Base-by-base conservation (phyloP, 371 early-diverging fungal species). In the Mucor plumbeus region DNA sequence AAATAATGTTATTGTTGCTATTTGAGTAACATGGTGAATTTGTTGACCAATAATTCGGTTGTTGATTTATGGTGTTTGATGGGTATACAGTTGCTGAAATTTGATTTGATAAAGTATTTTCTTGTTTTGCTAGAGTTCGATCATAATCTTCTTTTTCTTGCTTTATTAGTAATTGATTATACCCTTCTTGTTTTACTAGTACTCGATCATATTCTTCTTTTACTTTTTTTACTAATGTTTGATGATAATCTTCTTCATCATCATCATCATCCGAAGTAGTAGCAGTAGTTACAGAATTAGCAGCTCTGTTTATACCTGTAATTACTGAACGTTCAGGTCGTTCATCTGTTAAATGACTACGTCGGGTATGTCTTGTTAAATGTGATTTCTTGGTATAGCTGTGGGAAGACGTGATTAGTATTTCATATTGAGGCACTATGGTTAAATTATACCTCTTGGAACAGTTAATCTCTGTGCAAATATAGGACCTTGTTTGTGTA, bases 341-440 rank as follows among this genome's bases (percentile, higher is more conserved):
- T 38, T 36, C 53, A 1, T 31, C 26, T 26, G 3, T 53, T 7
- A 31, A 31, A 31, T 65, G 65, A 4, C 48, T 17, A 10, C 65
- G 58, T 10, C 53, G 66, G 8, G 34, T 31, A 14, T 66, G 66
- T 53, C 66, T 59, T 41, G 53, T 66, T 36, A 66, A 60, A 60
- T 66, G 66, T 0, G 66, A 50, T 35, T 66, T 66, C 38, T 63
- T 63, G 31, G 53, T 63, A n/a, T 63, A 63, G 36, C 63, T 63
- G 53, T 21, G 21, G 3, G 15, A 15, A 15, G 35, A 21, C 0
- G 56, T 0, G 8, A n/a, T n/a, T n/a, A 33, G 9, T 36, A 1
- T n/a, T 38, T 62, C 4, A 50, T 50, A 19, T 26, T 34, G 19
- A 7, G 17, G n/a, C 0, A 1, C 3, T 3, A 26, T 26, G 26